A percentile compares a stretch with the other conserved stretches of the same genome.
phyloP scores from a whole-genome alignment of 2,329 filamentous ascomycete species.

The Aspergillus pseudoglaucus region DNA sequence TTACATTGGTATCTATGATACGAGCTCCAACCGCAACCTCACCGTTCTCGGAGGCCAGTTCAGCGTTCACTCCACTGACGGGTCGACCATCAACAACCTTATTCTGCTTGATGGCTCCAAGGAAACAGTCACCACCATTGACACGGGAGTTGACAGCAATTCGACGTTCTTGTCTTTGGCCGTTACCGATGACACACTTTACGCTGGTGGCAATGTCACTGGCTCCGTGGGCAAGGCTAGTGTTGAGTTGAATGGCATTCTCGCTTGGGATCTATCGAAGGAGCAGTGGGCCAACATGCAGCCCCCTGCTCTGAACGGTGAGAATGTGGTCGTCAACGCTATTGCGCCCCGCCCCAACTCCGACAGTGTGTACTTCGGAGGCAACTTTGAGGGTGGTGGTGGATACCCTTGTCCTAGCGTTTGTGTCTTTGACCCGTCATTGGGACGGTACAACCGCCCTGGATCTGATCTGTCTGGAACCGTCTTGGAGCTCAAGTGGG shows the following conservation, averaged over 20 bases:
- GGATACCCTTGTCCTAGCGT: conserved; percentile 74
- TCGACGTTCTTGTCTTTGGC: conserved; percentile 71
- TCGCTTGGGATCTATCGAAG: conserved; percentile 69
- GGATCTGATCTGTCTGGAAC: conserved; percentile 65
- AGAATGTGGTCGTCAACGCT: conserved; percentile 64
- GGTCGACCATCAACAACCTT: conserved; percentile 69
- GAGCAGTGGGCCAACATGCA: conserved; percentile 60
- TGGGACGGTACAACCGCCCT: conserved; percentile 71
- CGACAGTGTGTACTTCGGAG: conserved; percentile 75
- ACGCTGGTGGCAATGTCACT: conserved; percentile 72
- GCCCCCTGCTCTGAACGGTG: conserved; percentile 67
- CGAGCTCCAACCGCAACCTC: conserved; percentile 62
- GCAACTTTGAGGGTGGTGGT: conserved; percentile 76
- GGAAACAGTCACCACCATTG: conserved; percentile 62
- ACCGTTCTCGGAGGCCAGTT: conserved; percentile 89
- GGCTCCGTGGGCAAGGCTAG: conserved; percentile 59
- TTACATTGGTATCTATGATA: conserved; percentile 73
- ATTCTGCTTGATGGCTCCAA: conserved; percentile 74
- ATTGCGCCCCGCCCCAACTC: conserved; percentile 67
- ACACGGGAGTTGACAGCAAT: conserved; percentile 55
- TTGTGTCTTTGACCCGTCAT: conserved; percentile 67
- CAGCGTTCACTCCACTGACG: conserved; percentile 60
- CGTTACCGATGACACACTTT: conserved; percentile 62
- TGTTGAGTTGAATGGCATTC: conserved; percentile 61
- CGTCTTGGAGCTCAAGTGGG: conserved; percentile 70